A percentile compares a stretch with the other conserved stretches of the same genome.
Evolutionary conservation across 352 stramenopile species (phyloP).

Genomic region (Plasmopara halstedii): DNA sequence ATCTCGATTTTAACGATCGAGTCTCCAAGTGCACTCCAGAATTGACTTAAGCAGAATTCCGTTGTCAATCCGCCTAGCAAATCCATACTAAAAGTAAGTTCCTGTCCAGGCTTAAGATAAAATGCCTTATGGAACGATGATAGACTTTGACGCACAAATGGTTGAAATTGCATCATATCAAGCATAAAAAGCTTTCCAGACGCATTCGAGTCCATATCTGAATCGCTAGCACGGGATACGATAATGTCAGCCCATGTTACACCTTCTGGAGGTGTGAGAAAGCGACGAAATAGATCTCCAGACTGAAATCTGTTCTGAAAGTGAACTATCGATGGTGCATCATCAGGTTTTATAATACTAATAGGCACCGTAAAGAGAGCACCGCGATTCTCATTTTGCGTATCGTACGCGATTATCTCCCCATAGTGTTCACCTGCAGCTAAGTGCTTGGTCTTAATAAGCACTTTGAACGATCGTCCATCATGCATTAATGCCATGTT

Average conservation of each 20-base stretch:
- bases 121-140: constrained; percentile 67
- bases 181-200: constrained; percentile 78
- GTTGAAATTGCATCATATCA: constrained; percentile 85
- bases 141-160: constrained; percentile 72
- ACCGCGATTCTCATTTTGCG: constrained; percentile 47
- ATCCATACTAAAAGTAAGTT: constrained; percentile 64
- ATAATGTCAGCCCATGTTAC: constrained; percentile 84
- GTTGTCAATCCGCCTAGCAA: constrained; percentile 68
- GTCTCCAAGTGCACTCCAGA: constrained; percentile 83
- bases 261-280: constrained; percentile 68
- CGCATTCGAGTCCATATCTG: constrained; percentile 52
- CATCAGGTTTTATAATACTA: constrained; percentile 82
- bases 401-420: constrained; percentile 79
- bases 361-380: constrained; percentile 89
- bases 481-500: constrained; percentile 84
- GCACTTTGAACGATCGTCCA: constrained; percentile 83
- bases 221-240: constrained; percentile 38
- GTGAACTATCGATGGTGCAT: constrained; percentile 20
- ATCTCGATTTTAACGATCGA: constrained; percentile 77
- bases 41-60: constrained; percentile 86
- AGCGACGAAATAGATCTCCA: constrained; percentile 69
- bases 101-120: constrained; percentile 54
- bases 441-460: constrained; percentile 82
- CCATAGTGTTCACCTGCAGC: constrained; percentile 76
- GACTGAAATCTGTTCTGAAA: constrained; percentile 51